A percentile compares a stretch with the other conserved stretches of the same genome.
phyloP scores from a whole-genome alignment of 192 early-diverging fungal species.

The Coemansia sp. region DNA sequence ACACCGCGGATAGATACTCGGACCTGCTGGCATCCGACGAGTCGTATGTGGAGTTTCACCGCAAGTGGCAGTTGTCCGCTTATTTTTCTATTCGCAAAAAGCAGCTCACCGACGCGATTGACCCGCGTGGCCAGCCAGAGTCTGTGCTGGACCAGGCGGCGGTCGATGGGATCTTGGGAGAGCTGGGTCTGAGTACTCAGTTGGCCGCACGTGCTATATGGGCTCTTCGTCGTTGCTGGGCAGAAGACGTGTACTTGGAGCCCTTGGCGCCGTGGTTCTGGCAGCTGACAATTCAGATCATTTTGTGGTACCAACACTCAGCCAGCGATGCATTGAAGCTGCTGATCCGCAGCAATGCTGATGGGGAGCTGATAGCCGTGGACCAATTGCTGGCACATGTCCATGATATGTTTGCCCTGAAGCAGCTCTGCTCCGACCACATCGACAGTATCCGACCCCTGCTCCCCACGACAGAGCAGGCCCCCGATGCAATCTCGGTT shows the following conservation, averaged over 20 bases:
- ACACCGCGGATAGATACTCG: not conserved
- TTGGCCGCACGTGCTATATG: conserved; percentile 20
- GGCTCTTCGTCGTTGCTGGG: conserved; percentile 38
- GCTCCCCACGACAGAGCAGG: not conserved
- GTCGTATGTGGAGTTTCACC: conserved; percentile 34
- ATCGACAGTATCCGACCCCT: not conserved
- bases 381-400: conserved; percentile 27
- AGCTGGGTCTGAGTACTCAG: conserved; percentile 18
- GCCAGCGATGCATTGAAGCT: conserved; percentile 10
- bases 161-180: not conserved
- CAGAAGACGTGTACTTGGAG: conserved; percentile 29
- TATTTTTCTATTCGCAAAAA: conserved; percentile 46
- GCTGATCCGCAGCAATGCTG: conserved; percentile 12
- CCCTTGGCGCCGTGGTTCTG: conserved; percentile 37
- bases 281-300: conserved; percentile 47
- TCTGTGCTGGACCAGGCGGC: conserved; percentile 2
- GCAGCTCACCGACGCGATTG: conserved; percentile 27
- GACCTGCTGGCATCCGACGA: not conserved
- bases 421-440: conserved; percentile 2
- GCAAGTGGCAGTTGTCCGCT: conserved; percentile 51
- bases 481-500: not conserved
- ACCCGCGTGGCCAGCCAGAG: not conserved
- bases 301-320: conserved; percentile 24
- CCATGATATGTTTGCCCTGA: conserved; percentile 22
- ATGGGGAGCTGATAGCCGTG: not conserved